A percentile compares a stretch with the other conserved stretches of the same genome.
phyloP scores from a whole-genome alignment of 306 rosid genomes.

The Echinosophora koreensis region DNA sequence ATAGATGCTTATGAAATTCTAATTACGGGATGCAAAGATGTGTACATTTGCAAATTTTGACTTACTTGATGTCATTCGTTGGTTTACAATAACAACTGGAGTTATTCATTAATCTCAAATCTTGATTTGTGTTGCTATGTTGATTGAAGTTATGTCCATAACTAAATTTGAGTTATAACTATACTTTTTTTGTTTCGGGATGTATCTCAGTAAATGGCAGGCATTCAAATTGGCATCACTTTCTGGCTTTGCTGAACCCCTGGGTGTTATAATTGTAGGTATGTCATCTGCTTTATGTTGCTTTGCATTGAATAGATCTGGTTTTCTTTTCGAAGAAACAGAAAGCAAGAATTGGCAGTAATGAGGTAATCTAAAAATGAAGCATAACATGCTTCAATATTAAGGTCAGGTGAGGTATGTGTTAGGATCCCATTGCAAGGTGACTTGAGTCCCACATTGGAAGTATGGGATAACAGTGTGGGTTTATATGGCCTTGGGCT shows the following conservation, averaged over 20 bases:
- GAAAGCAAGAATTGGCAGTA: slow-evolving; percentile 24
- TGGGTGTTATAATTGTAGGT: slow-evolving; percentile 96
- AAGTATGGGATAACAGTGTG: too few species aligned
- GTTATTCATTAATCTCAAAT: slow-evolving; percentile 20
- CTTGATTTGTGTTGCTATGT: slow-evolving; percentile 35
- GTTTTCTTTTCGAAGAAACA: slow-evolving; percentile 36
- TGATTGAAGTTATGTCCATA: slow-evolving; percentile 34
- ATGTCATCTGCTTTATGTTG: slow-evolving; percentile 51
- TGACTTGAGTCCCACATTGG: too few species aligned
- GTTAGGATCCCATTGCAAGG: too few species aligned
- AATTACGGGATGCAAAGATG: slow-evolving; percentile 22
- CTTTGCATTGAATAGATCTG: slow-evolving; percentile 11
- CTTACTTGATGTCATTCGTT: slow-evolving; percentile 29
- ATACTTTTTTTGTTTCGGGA: slow-evolving; percentile 36
- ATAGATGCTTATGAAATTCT: slow-evolving; percentile 18
- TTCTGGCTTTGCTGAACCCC: slow-evolving; percentile 96
- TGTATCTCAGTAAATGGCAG: slow-evolving; percentile 86
- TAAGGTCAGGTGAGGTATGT: slow-evolving; percentile 28
- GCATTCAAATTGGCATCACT: slow-evolving; percentile 98
- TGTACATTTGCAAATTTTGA: slow-evolving; percentile 28
- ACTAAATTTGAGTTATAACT: slow-evolving; percentile 35
- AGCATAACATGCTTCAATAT: slow-evolving; percentile 33
- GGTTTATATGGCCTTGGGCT: too few species aligned
- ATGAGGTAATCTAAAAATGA: slow-evolving; percentile 31
- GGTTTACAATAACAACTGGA: background rate